Percentiles rank a stretch among this genome's conserved stretches.
Conservation (phyloP, 169 alveolate genomes). For the Babesia bovis region DNA sequence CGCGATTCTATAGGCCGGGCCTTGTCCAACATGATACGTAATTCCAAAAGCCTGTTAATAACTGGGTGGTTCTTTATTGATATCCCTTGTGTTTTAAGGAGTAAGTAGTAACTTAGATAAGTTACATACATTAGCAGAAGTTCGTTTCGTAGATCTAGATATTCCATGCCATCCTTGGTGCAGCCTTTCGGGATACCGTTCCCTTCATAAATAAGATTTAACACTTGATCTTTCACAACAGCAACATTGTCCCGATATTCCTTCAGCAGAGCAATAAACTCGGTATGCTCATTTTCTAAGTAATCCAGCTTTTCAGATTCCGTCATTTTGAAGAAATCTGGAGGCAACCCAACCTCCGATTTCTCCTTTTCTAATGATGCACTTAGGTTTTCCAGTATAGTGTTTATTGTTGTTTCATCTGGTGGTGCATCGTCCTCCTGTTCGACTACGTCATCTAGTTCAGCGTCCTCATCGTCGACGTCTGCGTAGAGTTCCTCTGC, state of each 20-base stretch:
- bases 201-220: constrained; percentile 42
- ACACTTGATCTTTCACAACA: constrained; percentile 52
- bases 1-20: constrained; percentile 71
- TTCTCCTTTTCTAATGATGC: constrained; percentile 32
- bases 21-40: constrained; percentile 72
- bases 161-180: constrained; percentile 73
- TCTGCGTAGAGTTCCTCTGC: constrained; percentile 60
- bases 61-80: constrained; percentile 74
- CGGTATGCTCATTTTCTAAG: constrained; percentile 61
- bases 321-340: constrained; percentile 22
- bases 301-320: constrained; percentile 37
- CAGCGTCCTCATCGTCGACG: constrained; percentile 68
- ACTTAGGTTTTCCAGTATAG: constrained; percentile 42
- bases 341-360: constrained; percentile 34
- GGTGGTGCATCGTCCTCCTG: constrained; percentile 34
- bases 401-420: constrained; percentile 20
- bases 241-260: constrained; percentile 49
- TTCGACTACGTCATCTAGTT: constrained; percentile 39
- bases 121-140: constrained; percentile 70
- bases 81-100: constrained; percentile 72
- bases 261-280: constrained; percentile 58
- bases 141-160: constrained; percentile 71
- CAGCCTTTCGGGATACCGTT: constrained; percentile 49
- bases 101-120: constrained; percentile 70
- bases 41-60: constrained; percentile 68